These are phyloP conservation scores for Sordariomycetes sp. DNA, from an alignment of 2,329 filamentous ascomycete genomes.

Conservation along the genomic window DNA sequence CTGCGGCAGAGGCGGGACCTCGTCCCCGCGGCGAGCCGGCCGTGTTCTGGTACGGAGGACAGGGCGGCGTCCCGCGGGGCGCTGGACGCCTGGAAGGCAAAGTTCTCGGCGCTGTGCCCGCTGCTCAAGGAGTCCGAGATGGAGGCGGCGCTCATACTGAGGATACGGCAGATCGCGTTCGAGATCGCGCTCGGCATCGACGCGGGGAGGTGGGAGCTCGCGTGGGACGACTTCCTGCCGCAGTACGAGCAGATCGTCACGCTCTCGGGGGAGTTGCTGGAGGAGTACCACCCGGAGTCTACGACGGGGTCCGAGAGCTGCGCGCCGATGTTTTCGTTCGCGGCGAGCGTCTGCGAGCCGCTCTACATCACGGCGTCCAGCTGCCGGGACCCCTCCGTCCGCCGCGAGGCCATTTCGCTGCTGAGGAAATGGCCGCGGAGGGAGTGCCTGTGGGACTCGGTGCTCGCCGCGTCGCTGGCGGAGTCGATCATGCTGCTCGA, in stretches of 20 bases:
- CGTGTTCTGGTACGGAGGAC: neutral
- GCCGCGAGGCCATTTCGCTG: constrained; percentile 3
- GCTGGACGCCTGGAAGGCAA: constrained; percentile 5
- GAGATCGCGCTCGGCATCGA: constrained; percentile 5
- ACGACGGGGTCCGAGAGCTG: neutral
- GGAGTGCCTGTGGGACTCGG: constrained; percentile 6
- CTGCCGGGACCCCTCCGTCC: constrained; percentile 1
- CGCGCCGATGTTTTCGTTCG: constrained; percentile 5
- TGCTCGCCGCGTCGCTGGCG: constrained; percentile 6
- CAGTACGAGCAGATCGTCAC: constrained; percentile 4
- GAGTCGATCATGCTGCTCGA: constrained; percentile 7
- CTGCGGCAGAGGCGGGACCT: neutral
- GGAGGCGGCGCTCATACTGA: constrained; percentile 5
- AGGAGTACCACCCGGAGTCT: neutral
- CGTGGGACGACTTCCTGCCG: constrained; percentile 5
- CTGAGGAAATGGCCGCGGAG: constrained; percentile 5
- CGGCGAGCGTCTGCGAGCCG: constrained; percentile 5
- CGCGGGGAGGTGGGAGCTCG: constrained; percentile 4
- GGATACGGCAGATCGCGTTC: constrained; percentile 5
- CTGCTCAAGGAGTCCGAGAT: constrained; percentile 4
- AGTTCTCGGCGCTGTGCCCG: constrained; percentile 5
- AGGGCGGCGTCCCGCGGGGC: constrained; percentile 3
- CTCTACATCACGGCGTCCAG: constrained; percentile 5
- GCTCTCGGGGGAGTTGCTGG: constrained; percentile 1
- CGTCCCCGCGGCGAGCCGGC: constrained; percentile 12